Evolutionary conservation across 306 rosid genomes (phyloP).

Genomic region (Quercus dentata): DNA sequence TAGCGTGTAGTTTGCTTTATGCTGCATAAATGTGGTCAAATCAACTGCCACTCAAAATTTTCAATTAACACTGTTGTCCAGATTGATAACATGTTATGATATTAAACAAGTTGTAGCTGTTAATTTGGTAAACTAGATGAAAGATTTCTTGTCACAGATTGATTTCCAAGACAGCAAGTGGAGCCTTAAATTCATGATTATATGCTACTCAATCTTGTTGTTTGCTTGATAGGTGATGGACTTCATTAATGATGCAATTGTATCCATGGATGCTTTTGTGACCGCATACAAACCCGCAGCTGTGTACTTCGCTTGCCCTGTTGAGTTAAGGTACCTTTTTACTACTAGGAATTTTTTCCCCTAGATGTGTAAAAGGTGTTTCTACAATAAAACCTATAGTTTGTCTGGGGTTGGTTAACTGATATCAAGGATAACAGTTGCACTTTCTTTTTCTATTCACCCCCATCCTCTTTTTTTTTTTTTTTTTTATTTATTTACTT

Average conservation of each 20-base stretch:
- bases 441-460: not conserved
- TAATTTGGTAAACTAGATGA: not conserved
- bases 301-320: slow-evolving; percentile 69
- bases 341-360: not conserved
- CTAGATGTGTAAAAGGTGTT: not conserved
- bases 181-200: slow-evolving; percentile 4
- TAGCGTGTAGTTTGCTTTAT: not conserved
- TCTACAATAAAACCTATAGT: not conserved
- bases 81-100: not conserved
- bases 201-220: slow-evolving; percentile 7
- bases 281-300: slow-evolving; percentile 68
- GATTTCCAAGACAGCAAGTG: slow-evolving; percentile 2
- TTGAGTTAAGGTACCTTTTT: slow-evolving; percentile 64
- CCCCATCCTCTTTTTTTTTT: not conserved
- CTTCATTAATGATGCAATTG: slow-evolving; percentile 85
- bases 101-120: not conserved
- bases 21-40: not conserved
- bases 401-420: not conserved
- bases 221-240: slow-evolving; percentile 73
- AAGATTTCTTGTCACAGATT: not conserved
- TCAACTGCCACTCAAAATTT: not conserved
- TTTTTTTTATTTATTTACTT: too few species aligned
- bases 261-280: slow-evolving; percentile 73
- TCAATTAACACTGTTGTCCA: not conserved
- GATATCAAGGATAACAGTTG: not conserved